Base-by-base conservation (phyloP, 192 early-diverging fungal species). In the Backusella westeae region DNA sequence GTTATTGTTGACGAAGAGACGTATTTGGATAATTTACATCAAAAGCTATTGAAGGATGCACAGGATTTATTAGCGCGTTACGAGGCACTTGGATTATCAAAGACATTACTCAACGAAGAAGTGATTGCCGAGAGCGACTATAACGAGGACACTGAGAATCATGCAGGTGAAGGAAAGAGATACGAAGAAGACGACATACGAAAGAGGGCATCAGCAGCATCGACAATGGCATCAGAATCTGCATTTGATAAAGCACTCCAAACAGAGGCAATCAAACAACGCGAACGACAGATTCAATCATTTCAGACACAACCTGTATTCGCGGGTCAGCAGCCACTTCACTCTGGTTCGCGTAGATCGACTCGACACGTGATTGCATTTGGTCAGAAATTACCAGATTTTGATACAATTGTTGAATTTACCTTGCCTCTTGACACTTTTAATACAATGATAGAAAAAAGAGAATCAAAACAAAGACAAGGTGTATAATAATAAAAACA, bases 21-120 rank as follows among this genome's bases (percentile, higher is more conserved):
- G 10, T 75, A 75, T 35, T 46, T 82, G 23, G 74, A 80, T 32
- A 41, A 19, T 36, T 53, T 78, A 59, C 84, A 83, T 38, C 70
- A 80, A 10, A 73, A 77, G 46, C 56, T 89, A 38, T 68, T 89
- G 9, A 75, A 77, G 21, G 87, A 89, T 46, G 87, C 87, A 14
- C 84, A 85, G 34, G 85, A 85, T 32, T 74, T 77, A 56, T 52
- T 89, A 21, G 36, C 76, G 6, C 68, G 84, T 32, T 89, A 85
- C 75, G 84, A 89, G 68, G 78, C 74, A 46, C 75, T 89, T 14
- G 87, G 87, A 4, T 7, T 78, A 65, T 42, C 29, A 21, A 38
- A 77, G 19, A 34, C 73, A 34, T 63, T 63, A 4, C 56, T 63
- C 9, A 63, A n/a, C 26, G 56, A 69, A 41, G 68, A 69, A 3